Base-by-base conservation (phyloP, 805 yeast genomes). In the Lipomyces sp. region DNA sequence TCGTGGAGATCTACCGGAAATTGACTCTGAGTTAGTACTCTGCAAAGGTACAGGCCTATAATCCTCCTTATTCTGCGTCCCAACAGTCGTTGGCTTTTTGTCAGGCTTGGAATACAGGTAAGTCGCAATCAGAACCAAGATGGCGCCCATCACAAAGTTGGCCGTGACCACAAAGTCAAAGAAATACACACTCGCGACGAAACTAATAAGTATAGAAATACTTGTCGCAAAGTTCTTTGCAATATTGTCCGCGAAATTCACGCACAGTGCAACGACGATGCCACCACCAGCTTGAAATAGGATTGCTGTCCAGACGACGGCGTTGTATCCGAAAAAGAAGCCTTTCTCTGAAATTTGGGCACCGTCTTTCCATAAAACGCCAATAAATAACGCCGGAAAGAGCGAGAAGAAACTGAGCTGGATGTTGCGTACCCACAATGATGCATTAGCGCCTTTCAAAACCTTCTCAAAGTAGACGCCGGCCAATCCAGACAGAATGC, bases 391-490 rank as follows among this genome's bases (percentile, higher is more conserved):
- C 5, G 81, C 81, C 3, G 82, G 82, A 65, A 80, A 70, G 32
- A 80, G 66, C 2, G 82, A 79, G 68, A 78, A 80, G 66, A 77
- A 72, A 30, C 78, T 74, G 48, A 80, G 75, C 70, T 80, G 82
- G 33, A 80, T 75, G 64, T 80, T 80, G 53, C 82, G 79, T 53
- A 76, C 72, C 82, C 82, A 80, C 29, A 80, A 73, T 11, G 71
- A 64, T 42, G 76, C 73, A 61, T 73, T 73, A n/a, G 78, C 65
- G 51, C 79, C 80, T 70, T 80, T 80, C 60, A 80, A 75, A 37
- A 78, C 81, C 69, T 78, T 78, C 61, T 80, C 82, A 69, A 80
- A 79, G 73, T 80, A 80, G 55, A 80, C 80, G 13, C 82, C 82
- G 5, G 82, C 82, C 50, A 80, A 72, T 5, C 82, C 82, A 30